Base-by-base conservation (phyloP, 352 stramenopile species). In the Pythium sukuiense region DNA sequence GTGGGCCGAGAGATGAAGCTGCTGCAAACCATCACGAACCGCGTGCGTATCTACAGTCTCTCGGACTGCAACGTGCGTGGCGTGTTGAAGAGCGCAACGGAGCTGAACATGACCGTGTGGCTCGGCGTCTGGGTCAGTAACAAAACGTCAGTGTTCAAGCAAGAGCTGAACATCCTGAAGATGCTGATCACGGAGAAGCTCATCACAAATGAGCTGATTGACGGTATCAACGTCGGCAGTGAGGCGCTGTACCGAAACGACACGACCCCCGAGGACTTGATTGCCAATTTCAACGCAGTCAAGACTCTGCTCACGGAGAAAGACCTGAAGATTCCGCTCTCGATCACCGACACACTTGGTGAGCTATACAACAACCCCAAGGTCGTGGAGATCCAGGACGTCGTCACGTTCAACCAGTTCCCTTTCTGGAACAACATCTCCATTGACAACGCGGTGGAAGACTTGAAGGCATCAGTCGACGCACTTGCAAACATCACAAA, bases 401-500 rank as follows among this genome's bases (percentile, higher is more conserved):
- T 95, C 27, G 79, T 95, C 60, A 91, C 84, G 8, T 80, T 85
- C 59, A 95, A 95, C 77, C 72, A 85, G 72, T 95, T 95, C 62
- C 87, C 87, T 3, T 95, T 85, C 72, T 95, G 87, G 87, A 85
- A 93, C 65, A 85, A 84, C 59, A 73, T 90, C 6, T 65, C 76
- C 3, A 78, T 82, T 13, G 63, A 81, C 18, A 79, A 78, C 60
- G 83, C 79, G 4, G 78, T 73, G n/a, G 70, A 59, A 0, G 82
- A 95, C 52, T 83, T 95, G 67, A 77, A 88, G 65, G 74, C 67
- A 62, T 82, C 84, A 32, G 81, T 95, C 37, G 61, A 90, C 62
- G 71, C 73, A n/a, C 71, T 95, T 33, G 32, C 77, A 2, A 83
- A 79, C 45, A 61, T 88, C 24, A 83, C 85, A 24, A 80, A 77